phyloP scores from a whole-genome alignment of 1,284 basidiomycete species.

The Tylopilus sp. region DNA sequence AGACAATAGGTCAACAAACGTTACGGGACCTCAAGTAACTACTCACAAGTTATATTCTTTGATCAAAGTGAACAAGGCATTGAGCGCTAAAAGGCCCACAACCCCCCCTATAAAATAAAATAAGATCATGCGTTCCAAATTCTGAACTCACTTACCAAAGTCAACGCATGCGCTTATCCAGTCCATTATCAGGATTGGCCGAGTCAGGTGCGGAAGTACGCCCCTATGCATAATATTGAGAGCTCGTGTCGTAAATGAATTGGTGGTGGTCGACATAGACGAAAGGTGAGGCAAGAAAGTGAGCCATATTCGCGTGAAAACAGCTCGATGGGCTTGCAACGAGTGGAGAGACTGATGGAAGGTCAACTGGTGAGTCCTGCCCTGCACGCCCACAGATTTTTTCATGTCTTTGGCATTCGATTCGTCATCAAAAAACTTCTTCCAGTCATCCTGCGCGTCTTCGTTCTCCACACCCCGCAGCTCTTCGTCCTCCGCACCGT shows the following conservation, averaged over 20 bases:
- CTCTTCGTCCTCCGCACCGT: slow-evolving; percentile 42
- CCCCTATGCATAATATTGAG: slow-evolving; percentile 80
- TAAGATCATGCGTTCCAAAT: background rate
- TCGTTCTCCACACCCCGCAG: slow-evolving; percentile 38
- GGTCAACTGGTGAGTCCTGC: slow-evolving; percentile 58
- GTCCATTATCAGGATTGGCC: slow-evolving; percentile 85
- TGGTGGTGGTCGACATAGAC: slow-evolving; percentile 36
- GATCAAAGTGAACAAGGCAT: slow-evolving; percentile 89
- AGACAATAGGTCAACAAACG: background rate
- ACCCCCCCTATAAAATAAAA: slow-evolving; percentile 58
- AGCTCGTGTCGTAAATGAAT: slow-evolving; percentile 51
- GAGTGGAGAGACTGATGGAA: slow-evolving; percentile 73
- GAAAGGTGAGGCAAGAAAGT: slow-evolving; percentile 60
- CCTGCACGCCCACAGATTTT: slow-evolving; percentile 37
- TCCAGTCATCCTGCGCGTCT: slow-evolving; percentile 68
- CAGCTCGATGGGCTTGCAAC: slow-evolving; percentile 66
- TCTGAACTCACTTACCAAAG: slow-evolving; percentile 47
- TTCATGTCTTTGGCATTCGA: slow-evolving; percentile 35
- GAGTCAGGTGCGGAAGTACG: slow-evolving; percentile 79
- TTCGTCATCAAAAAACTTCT: slow-evolving; percentile 73
- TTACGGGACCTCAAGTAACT: background rate
- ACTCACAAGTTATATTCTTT: slow-evolving; percentile 88
- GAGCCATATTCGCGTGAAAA: slow-evolving; percentile 78
- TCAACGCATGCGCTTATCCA: slow-evolving; percentile 90
- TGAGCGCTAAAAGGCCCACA: slow-evolving; percentile 86